Evolutionary conservation across 1,139 yeast genomes (phyloP).

Genomic region (Magnusiomyces suaveolens): DNA sequence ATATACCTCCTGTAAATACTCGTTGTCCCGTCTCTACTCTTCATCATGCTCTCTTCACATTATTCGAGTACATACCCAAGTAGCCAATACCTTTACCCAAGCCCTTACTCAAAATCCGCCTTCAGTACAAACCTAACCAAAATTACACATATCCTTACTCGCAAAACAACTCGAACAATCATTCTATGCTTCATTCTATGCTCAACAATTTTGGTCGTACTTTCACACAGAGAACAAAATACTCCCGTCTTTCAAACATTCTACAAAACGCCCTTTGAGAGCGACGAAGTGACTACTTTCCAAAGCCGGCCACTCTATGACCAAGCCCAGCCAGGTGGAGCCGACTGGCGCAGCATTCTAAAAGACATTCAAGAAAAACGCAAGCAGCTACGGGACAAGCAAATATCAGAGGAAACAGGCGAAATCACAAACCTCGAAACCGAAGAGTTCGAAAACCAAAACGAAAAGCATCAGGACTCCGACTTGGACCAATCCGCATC

Average conservation of each 20-base stretch:
- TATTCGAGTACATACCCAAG: too few species aligned
- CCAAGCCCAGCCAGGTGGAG: slow-evolving; percentile 12
- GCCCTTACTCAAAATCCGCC: too few species aligned
- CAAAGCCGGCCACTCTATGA: slow-evolving; percentile 1
- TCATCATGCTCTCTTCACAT: too few species aligned
- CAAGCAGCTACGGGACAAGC: slow-evolving; percentile 9
- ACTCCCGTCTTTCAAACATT: not conserved
- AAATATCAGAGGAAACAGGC: too few species aligned
- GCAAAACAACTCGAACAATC: slow-evolving; percentile 7
- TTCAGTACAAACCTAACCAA: too few species aligned
- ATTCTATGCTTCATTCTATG: slow-evolving; percentile 8
- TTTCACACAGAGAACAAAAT: slow-evolving; percentile 3
- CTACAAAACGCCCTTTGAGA: not conserved
- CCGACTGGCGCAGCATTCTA: slow-evolving; percentile 14
- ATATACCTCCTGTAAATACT: too few species aligned
- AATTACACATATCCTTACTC: not conserved
- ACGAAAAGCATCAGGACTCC: too few species aligned
- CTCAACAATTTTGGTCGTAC: slow-evolving; percentile 5
- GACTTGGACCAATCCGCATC: too few species aligned
- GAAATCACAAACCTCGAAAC: too few species aligned
- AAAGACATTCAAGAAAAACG: slow-evolving; percentile 13
- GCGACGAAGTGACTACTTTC: slow-evolving; percentile 1
- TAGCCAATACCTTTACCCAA: too few species aligned
- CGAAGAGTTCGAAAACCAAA: too few species aligned
- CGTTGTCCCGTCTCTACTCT: too few species aligned